Conservation (phyloP, 2,329 filamentous ascomycete genomes). For the Exophiala bonariae region DNA sequence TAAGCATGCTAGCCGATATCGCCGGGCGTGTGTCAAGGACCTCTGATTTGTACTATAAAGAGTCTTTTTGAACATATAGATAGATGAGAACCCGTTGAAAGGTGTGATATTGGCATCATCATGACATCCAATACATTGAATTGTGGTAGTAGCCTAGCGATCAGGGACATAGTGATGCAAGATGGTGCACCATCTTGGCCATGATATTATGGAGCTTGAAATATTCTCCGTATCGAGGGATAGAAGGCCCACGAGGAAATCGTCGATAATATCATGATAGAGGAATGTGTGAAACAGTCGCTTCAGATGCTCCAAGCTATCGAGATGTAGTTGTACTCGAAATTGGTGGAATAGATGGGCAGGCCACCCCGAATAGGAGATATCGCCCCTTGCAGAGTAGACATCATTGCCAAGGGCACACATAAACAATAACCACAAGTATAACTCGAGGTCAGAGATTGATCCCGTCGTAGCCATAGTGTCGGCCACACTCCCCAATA, state of each 20-base stretch:
- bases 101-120: too few relatives aligned
- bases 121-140: too few relatives aligned
- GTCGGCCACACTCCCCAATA: not conserved
- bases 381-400: slow-evolving; percentile 12
- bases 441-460: not conserved
- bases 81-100: too few relatives aligned
- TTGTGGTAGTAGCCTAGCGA: too few relatives aligned
- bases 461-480: not conserved
- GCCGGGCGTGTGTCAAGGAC: too few relatives aligned
- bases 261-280: slow-evolving; percentile 7
- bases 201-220: slow-evolving; percentile 5
- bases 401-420: slow-evolving; percentile 14
- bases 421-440: slow-evolving; percentile 13
- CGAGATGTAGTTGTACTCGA: not conserved
- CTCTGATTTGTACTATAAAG: too few relatives aligned
- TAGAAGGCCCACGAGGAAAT: slow-evolving; percentile 4
- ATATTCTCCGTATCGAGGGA: not conserved
- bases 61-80: too few relatives aligned
- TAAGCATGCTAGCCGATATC: too few relatives aligned
- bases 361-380: slow-evolving; percentile 13
- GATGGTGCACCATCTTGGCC: slow-evolving; percentile 12
- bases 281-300: slow-evolving; percentile 2
- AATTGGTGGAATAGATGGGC: slow-evolving; percentile 5
- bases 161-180: slow-evolving; percentile 5
- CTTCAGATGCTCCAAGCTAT: not conserved